These are phyloP conservation scores for Orobanche coerulescens DNA, from an alignment of 257 asterid species.

Conservation along the genomic window DNA sequence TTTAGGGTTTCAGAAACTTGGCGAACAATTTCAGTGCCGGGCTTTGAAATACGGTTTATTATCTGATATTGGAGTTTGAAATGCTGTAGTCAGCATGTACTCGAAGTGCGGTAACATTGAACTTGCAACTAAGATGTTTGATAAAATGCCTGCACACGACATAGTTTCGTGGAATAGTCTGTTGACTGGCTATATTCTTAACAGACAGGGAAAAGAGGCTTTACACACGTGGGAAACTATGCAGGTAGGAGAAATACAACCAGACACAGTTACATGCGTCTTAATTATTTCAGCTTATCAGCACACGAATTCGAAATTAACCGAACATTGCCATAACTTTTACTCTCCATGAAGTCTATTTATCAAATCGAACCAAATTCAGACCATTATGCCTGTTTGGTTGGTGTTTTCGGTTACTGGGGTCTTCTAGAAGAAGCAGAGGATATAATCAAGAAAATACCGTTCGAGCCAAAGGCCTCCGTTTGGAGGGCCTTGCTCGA, in stretches of 20 bases:
- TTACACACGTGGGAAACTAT: slow-evolving; percentile 49
- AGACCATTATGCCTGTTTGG: slow-evolving; percentile 60
- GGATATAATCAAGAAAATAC: slow-evolving; percentile 37
- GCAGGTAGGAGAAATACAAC: slow-evolving; percentile 40
- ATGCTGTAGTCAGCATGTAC: slow-evolving; percentile 62
- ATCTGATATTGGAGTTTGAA: slow-evolving; percentile 50
- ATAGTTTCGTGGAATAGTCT: slow-evolving; percentile 71
- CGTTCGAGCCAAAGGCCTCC: slow-evolving; percentile 53
- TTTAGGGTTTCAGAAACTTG: slow-evolving; percentile 56
- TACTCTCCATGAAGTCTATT: slow-evolving; percentile 49
- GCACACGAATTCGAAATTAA: slow-evolving; percentile 43
- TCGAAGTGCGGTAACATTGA: slow-evolving; percentile 62
- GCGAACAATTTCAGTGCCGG: slow-evolving; percentile 60
- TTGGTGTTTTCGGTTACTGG: slow-evolving; percentile 74
- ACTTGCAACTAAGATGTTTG: slow-evolving; percentile 43
- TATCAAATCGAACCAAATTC: slow-evolving; percentile 42
- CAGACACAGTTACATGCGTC: slow-evolving; percentile 51
- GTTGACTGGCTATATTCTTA: slow-evolving; percentile 50
- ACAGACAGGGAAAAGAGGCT: slow-evolving; percentile 63
- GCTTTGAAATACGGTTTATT: slow-evolving; percentile 43
- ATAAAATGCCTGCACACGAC: slow-evolving; percentile 43
- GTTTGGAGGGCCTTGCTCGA: slow-evolving; percentile 79
- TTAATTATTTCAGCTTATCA: slow-evolving; percentile 59
- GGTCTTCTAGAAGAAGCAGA: slow-evolving; percentile 82
- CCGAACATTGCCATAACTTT: slow-evolving; percentile 43